Conservation (phyloP, 2,329 filamentous ascomycete genomes). For the Paecilomyces sp. region DNA sequence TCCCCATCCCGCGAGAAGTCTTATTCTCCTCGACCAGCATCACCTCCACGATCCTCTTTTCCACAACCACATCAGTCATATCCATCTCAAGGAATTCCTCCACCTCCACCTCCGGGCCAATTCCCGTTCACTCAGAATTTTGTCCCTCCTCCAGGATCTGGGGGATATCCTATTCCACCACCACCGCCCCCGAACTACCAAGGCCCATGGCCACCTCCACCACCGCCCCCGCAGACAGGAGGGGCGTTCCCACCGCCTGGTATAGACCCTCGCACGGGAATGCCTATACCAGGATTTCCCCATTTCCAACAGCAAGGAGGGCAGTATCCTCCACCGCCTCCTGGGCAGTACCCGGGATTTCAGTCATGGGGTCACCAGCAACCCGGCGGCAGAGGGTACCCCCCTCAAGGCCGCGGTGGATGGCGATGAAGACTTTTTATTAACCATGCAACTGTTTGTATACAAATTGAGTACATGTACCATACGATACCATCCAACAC, state of each 20-base stretch:
- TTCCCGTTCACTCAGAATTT: constrained; percentile 5
- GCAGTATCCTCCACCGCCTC: constrained; percentile 15
- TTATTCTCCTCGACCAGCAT: constrained; percentile 24
- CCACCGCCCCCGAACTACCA: constrained; percentile 27
- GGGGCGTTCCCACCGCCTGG: constrained; percentile 1
- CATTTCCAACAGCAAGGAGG: constrained; percentile 13
- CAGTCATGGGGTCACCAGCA: constrained; percentile 10
- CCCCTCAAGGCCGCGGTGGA: constrained; percentile 1
- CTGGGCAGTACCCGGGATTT: constrained; percentile 22
- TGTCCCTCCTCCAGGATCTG: constrained; percentile 4
- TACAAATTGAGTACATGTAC: not conserved
- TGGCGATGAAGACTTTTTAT: not conserved
- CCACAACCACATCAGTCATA: constrained; percentile 9
- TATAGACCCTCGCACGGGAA: constrained; percentile 8
- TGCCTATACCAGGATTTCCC: constrained; percentile 12
- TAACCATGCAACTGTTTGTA: not conserved
- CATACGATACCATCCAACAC: not conserved
- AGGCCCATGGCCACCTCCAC: constrained; percentile 29
- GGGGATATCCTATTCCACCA: constrained; percentile 13
- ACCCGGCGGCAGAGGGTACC: not conserved
- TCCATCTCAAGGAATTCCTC: constrained; percentile 4
- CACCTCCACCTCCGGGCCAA: constrained; percentile 3
- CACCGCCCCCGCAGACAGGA: constrained; percentile 19
- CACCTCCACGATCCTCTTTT: constrained; percentile 10
- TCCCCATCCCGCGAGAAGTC: constrained; percentile 21